A percentile compares a stretch with the other conserved stretches of the same genome.
Conservation (phyloP, 345 rosid genomes). For the Arabidopsis thaliana region TAIR10.1 NC_003074.8:9771001-9771500, state of each 20-base stretch:
- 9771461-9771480: conserved; percentile 58
- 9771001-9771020: conserved; percentile 86
- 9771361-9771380: conserved; percentile 61
- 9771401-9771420: conserved; percentile 70
- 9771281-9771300: conserved; percentile 76
- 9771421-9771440: conserved; percentile 60
- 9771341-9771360: conserved; percentile 70
- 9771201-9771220: conserved; percentile 88
- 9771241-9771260: conserved; percentile 58
- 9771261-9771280: conserved; percentile 63
- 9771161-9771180: conserved; percentile 71
- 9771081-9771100: conserved; percentile 77
- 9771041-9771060: conserved; percentile 85
- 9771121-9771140: conserved; percentile 84
- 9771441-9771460: conserved; percentile 77
- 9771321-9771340: conserved; percentile 74
- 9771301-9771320: conserved; percentile 87
- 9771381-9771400: conserved; percentile 73
- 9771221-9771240: conserved; percentile 80
- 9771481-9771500: conserved; percentile 71
- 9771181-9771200: conserved; percentile 81
- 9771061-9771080: conserved; percentile 89
- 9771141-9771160: conserved; percentile 85
- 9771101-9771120: conserved; percentile 70
- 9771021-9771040: conserved; percentile 69